A percentile compares a stretch with the other conserved stretches of the same genome.
Conservation (phyloP, 352 stramenopile species). For the Globisporangium nagaii region DNA sequence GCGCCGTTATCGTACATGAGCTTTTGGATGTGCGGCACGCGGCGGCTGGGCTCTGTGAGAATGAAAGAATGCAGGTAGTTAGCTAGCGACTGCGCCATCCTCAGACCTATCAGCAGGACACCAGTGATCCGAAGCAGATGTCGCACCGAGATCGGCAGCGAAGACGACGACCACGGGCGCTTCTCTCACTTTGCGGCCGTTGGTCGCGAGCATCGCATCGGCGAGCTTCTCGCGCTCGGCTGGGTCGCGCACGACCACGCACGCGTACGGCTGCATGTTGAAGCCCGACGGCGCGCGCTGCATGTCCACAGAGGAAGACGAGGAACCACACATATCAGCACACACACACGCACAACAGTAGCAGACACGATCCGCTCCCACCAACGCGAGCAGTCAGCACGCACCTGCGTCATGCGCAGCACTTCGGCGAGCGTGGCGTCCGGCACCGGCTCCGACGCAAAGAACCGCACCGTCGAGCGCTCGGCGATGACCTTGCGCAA, state of each 20-base stretch:
- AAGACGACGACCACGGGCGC: slow-evolving; percentile 79
- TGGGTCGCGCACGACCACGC: slow-evolving; percentile 65
- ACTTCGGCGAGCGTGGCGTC: slow-evolving; percentile 59
- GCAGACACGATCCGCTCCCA: too few relatives aligned
- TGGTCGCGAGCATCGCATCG: slow-evolving; percentile 72
- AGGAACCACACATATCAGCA: background rate
- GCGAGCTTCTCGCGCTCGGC: slow-evolving; percentile 63
- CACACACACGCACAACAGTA: background rate
- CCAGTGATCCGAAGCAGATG: background rate
- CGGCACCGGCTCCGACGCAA: slow-evolving; percentile 21
- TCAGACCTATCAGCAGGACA: too few relatives aligned
- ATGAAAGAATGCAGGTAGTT: background rate
- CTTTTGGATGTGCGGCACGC: slow-evolving; percentile 65
- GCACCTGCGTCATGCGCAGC: slow-evolving; percentile 56
- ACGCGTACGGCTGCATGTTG: slow-evolving; percentile 78
- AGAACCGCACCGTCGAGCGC: slow-evolving; percentile 11
- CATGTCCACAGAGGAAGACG: background rate
- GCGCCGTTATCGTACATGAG: slow-evolving; percentile 55
- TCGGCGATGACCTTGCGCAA: slow-evolving; percentile 9
- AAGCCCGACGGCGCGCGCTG: slow-evolving; percentile 73
- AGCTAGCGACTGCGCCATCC: background rate
- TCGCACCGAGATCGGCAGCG: slow-evolving; percentile 58
- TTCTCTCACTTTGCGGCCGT: slow-evolving; percentile 68
- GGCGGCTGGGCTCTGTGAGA: slow-evolving; percentile 65
- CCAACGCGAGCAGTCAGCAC: too few relatives aligned